Evolutionary conservation across 305 asterid genomes (phyloP).

Genomic region (Fraxinus velutina): DNA sequence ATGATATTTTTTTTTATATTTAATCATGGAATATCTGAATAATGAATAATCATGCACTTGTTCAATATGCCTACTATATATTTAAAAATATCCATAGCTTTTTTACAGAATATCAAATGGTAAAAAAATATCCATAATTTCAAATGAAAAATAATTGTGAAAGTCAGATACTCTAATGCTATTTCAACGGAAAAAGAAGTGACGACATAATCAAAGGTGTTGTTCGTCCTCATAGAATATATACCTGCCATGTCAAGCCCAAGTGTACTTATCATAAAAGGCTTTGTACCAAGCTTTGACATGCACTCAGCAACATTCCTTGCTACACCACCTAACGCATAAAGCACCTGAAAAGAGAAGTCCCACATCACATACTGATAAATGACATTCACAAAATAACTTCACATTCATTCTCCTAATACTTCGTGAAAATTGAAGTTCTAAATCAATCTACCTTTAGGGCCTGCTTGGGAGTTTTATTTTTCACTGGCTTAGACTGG

Average conservation of each 20-base stretch:
- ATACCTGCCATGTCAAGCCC: constrained; percentile 91
- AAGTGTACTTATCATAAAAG: constrained; percentile 78
- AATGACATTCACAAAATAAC: background rate
- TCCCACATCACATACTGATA: background rate
- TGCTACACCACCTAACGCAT: constrained; percentile 82
- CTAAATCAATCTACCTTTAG: background rate
- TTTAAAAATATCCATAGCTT: background rate
- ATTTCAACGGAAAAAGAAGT: background rate
- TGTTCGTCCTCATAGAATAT: constrained; percentile 17
- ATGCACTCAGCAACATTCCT: constrained; percentile 94
- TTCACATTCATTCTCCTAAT: background rate
- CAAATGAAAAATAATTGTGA: background rate
- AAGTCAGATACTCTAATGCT: background rate
- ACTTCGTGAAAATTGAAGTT: background rate
- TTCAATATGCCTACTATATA: background rate
- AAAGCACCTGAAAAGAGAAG: constrained; percentile 52
- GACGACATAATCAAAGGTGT: background rate
- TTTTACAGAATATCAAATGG: background rate
- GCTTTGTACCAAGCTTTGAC: constrained; percentile 78
- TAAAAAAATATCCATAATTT: background rate
- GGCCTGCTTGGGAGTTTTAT: background rate
- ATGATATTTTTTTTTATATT: background rate
- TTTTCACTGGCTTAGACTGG: background rate
- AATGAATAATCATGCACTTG: background rate
- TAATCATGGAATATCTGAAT: background rate